A percentile compares a stretch with the other conserved stretches of the same genome.
Conservation (phyloP, 441 rosid genomes). For the Erysimum pusillum region DNA sequence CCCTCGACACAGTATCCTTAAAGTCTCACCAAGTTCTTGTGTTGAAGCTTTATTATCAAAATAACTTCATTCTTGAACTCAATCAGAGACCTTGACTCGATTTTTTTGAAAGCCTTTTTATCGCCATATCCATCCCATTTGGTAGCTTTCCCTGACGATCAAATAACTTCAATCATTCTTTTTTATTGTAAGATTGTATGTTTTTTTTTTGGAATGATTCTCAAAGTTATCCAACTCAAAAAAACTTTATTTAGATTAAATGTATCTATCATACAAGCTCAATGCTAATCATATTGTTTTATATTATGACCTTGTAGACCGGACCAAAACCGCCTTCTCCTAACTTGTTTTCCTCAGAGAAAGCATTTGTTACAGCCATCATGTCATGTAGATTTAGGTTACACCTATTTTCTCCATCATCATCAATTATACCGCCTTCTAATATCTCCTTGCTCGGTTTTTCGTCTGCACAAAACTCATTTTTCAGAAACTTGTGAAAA, state of each 20-base stretch:
- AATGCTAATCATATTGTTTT: neutral
- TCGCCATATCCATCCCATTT: conserved; percentile 55
- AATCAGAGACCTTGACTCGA: conserved; percentile 62
- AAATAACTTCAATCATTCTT: neutral
- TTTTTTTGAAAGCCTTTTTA: conserved; percentile 61
- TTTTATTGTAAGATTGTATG: neutral
- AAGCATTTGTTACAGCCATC: conserved; percentile 25
- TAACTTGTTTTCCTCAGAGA: conserved; percentile 22
- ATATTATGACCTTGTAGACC: conserved; percentile 10
- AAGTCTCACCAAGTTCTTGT: conserved; percentile 63
- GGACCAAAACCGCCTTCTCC: conserved; percentile 43
- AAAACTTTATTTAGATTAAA: too few species aligned
- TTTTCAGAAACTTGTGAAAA: neutral
- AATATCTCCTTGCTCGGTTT: neutral
- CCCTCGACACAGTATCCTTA: conserved; percentile 22
- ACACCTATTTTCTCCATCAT: neutral
- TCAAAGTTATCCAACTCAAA: too few species aligned
- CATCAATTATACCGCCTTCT: neutral
- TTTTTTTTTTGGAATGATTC: too few species aligned
- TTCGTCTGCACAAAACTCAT: neutral
- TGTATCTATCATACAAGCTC: neutral
- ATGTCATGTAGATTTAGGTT: neutral
- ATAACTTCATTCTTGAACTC: conserved; percentile 66
- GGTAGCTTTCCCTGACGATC: conserved; percentile 52
- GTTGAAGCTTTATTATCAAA: conserved; percentile 64